Evolutionary conservation across 805 yeast species (phyloP).

Genomic region (Pichia manshurica): DNA sequence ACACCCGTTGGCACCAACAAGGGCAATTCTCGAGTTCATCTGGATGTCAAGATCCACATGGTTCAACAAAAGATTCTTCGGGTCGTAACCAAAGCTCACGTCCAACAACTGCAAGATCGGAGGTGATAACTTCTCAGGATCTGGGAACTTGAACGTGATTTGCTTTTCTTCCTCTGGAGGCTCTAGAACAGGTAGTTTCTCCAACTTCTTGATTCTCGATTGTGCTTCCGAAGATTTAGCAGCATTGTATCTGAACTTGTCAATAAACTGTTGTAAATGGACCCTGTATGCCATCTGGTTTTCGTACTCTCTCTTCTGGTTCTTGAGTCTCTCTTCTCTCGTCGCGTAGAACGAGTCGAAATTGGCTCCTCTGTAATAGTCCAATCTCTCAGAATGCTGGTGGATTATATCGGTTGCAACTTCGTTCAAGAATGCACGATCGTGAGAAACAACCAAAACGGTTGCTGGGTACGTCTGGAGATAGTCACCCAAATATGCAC

Average conservation of each 20-base stretch:
- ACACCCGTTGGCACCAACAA: slow-evolving; percentile 98
- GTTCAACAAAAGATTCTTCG: slow-evolving; percentile 55
- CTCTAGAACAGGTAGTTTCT: slow-evolving; percentile 86
- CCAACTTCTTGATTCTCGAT: slow-evolving; percentile 93
- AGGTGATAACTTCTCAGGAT: slow-evolving; percentile 87
- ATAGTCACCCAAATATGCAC: slow-evolving; percentile 86
- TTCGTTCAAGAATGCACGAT: slow-evolving; percentile 92
- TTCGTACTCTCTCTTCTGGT: slow-evolving; percentile 90
- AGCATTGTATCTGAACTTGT: slow-evolving; percentile 94
- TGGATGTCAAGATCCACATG: slow-evolving; percentile 87
- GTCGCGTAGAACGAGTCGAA: slow-evolving; percentile 91
- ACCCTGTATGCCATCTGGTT: slow-evolving; percentile 94
- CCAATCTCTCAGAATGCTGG: slow-evolving; percentile 95
- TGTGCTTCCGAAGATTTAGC: slow-evolving; percentile 98
- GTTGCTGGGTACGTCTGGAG: slow-evolving; percentile 88
- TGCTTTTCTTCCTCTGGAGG: slow-evolving; percentile 90
- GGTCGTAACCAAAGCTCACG: slow-evolving; percentile 79
- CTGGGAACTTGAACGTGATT: slow-evolving; percentile 87
- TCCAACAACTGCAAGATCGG: slow-evolving; percentile 86
- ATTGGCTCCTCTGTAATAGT: slow-evolving; percentile 90
- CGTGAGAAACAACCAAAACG: slow-evolving; percentile 94
- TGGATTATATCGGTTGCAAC: slow-evolving; percentile 98
- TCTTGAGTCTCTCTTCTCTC: slow-evolving; percentile 91
- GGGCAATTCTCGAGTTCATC: slow-evolving; percentile 90
- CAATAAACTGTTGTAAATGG: slow-evolving; percentile 91